Conservation (phyloP, 768 basidiomycete species). For the Suillus brevipes region DNA sequence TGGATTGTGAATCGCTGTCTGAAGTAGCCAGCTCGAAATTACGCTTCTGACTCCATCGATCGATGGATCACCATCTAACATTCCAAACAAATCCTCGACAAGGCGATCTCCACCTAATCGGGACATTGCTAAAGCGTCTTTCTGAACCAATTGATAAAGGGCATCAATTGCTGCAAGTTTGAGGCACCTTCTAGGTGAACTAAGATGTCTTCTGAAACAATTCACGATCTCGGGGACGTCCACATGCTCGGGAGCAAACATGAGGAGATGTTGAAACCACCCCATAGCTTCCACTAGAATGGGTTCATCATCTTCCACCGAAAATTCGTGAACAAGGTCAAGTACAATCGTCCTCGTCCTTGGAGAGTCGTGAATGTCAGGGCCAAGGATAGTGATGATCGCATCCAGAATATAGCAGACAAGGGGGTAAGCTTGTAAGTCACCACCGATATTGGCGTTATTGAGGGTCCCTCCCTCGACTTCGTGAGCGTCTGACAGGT, state of each 20-base stretch:
- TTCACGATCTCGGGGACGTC: conserved; percentile 78
- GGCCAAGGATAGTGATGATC: conserved; percentile 89
- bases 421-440: conserved; percentile 88
- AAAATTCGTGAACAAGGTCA: conserved; percentile 83
- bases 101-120: conserved; percentile 91
- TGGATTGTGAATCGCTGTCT: conserved; percentile 90
- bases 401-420: conserved; percentile 92
- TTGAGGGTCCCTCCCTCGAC: conserved; percentile 83
- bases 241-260: conserved; percentile 88
- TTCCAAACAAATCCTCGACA: conserved; percentile 91
- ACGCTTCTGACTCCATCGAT: conserved; percentile 93
- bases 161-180: conserved; percentile 96
- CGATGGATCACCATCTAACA: conserved; percentile 92
- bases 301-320: conserved; percentile 81
- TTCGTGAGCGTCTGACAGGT: conserved; percentile 88
- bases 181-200: conserved; percentile 78
- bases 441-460: conserved; percentile 85
- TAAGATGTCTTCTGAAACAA: conserved; percentile 76
- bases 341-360: conserved; percentile 79
- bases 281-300: conserved; percentile 92
- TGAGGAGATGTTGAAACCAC: conserved; percentile 94
- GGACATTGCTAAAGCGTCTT: conserved; percentile 89
- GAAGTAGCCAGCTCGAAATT: conserved; percentile 91
- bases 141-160: conserved; percentile 94
- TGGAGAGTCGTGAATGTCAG: conserved; percentile 89